These are phyloP conservation scores for Yamagishiella unicocca DNA, from an alignment of 139 green algal genomes.

Conservation along the genomic window DNA sequence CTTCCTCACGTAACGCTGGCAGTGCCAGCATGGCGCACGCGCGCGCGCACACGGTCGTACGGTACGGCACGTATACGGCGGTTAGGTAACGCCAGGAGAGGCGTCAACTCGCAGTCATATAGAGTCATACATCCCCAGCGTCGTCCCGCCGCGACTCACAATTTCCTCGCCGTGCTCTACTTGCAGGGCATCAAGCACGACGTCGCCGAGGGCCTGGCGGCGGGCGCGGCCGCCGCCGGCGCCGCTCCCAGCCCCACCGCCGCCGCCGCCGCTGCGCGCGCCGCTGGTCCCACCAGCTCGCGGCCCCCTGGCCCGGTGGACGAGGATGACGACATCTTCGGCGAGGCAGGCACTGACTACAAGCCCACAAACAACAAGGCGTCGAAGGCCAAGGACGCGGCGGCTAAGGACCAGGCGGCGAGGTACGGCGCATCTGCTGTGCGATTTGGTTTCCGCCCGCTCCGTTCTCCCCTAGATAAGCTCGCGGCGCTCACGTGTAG, in stretches of 20 bases:
- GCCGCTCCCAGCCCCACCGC: background rate
- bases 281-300: background rate
- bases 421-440: background rate
- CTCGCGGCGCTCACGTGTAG: too few relatives aligned
- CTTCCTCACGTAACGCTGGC: too few relatives aligned
- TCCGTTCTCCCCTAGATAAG: too few relatives aligned
- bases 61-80: too few relatives aligned
- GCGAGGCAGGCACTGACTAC: conserved; percentile 91
- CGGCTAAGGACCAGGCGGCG: background rate
- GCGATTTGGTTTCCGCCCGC: too few relatives aligned
- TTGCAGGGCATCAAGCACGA: conserved; percentile 47
- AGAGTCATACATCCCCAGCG: too few relatives aligned
- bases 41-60: too few relatives aligned
- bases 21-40: too few relatives aligned
- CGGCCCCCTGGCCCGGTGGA: conserved; percentile 25
- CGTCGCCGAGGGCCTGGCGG: background rate
- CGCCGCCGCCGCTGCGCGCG: background rate
- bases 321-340: conserved; percentile 96
- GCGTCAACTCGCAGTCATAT: too few relatives aligned
- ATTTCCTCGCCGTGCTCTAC: conserved; percentile 7
- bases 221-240: background rate
- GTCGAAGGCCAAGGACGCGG: conserved; percentile 6
- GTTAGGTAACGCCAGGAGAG: too few relatives aligned
- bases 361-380: conserved; percentile 56
- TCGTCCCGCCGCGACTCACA: background rate